phyloP scores from a whole-genome alignment of 139 green algal genomes.

The Limnomonas spitsbergensis region DNA sequence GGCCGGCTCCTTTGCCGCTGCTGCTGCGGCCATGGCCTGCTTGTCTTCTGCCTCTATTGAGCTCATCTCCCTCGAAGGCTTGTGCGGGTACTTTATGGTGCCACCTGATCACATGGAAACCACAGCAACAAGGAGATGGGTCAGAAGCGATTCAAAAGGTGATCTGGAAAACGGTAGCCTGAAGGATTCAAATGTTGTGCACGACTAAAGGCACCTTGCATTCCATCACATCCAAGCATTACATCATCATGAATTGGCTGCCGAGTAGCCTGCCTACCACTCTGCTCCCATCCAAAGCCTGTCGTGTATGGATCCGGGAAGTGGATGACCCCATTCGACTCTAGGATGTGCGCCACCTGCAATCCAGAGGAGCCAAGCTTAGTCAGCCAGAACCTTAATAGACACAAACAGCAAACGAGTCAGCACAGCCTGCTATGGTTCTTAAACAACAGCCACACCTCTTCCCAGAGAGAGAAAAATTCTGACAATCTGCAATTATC shows the following conservation, averaged over 20 bases:
- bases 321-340: constrained; percentile 51
- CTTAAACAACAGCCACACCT: no score
- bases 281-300: constrained; percentile 39
- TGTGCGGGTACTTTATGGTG: constrained; percentile 9
- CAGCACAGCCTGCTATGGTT: not conserved
- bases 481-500: no score
- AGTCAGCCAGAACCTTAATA: not conserved
- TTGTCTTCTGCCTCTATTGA: constrained; percentile 1
- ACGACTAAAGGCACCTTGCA: no score
- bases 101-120: not conserved
- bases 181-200: no score
- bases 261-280: no score
- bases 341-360: constrained; percentile 48
- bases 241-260: no score
- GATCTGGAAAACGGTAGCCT: no score
- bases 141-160: no score
- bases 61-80: constrained; percentile 3
- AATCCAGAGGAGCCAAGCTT: not conserved
- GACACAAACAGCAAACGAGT: not conserved
- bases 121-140: not conserved
- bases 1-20: not conserved
- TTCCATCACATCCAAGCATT: no score
- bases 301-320: constrained; percentile 47
- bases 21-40: not conserved
- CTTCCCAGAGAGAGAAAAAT: no score